A percentile compares a stretch with the other conserved stretches of the same genome.
Conservation (phyloP, 2,329 filamentous ascomycete species). For the Neurospora crassa region DNA sequence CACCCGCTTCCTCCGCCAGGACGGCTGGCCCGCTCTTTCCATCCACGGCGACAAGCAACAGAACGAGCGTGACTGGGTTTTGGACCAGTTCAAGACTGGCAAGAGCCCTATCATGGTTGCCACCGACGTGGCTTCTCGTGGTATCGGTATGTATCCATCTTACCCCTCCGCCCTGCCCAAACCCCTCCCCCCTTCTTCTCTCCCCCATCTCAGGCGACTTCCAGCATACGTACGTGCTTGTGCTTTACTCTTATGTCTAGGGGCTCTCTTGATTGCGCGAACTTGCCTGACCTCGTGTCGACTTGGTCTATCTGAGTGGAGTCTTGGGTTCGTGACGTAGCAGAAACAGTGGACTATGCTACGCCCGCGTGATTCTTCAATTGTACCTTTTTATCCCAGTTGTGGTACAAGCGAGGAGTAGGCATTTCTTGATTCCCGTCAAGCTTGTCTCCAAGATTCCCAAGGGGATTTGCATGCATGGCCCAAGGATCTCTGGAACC, state of each 20-base stretch:
- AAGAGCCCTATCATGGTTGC: constrained; percentile 99
- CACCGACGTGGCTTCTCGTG: constrained; percentile 98
- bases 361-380: constrained; percentile 65
- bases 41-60: constrained; percentile 99
- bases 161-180: constrained; percentile 29
- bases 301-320: constrained; percentile 70
- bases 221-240: constrained; percentile 53
- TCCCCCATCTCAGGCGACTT: constrained; percentile 33
- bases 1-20: constrained; percentile 91
- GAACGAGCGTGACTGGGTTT: constrained; percentile 98
- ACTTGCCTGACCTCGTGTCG: constrained; percentile 83
- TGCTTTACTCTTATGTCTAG: constrained; percentile 90
- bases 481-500: constrained; percentile 45
- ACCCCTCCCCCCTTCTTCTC: constrained; percentile 15
- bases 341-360: constrained; percentile 42
- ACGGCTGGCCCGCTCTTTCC: constrained; percentile 94
- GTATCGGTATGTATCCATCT: constrained; percentile 94
- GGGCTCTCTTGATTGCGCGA: constrained; percentile 82
- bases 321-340: constrained; percentile 80
- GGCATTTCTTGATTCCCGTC: constrained; percentile 69
- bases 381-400: constrained; percentile 50
- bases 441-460: constrained; percentile 56
- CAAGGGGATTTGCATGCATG: constrained; percentile 21
- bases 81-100: constrained; percentile 98
- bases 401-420: constrained; percentile 68